Evolutionary conservation across 169 alveolate genomes (phyloP), one percentile per base, ranked within the genome.

Genomic region (Plasmodium cynomolgi): DNA sequence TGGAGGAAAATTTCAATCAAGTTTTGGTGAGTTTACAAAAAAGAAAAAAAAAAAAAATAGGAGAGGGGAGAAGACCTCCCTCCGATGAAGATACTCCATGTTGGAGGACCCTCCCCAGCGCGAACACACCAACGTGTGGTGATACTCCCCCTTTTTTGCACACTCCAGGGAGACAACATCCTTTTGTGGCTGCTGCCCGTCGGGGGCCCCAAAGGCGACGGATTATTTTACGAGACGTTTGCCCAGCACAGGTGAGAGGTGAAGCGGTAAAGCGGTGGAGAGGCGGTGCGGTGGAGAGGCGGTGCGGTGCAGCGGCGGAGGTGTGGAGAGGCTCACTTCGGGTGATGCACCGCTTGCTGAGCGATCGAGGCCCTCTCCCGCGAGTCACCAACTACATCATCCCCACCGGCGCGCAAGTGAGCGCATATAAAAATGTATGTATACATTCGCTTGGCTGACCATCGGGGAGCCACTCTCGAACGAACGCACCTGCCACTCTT

Each of bases 131-230:
- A 50, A 20, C 84, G 15, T 33, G 54, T 33, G n/a, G 58, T 15
- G 13, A 47, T 5, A 15, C 54, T 71, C 44, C 13, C 50, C 50
- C 33, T 39, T 71, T 17, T 41, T 20, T 71, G 15, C n/a, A 11
- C 29, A 44, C 56, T 31, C 23, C 58, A 84, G 92, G 92, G 92
- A 34, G 92, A 84, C n/a, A 84, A 84, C 56, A 7, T 84, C 23
- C 47, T 84, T 44, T 13, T 71, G 47, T 84, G 92, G 92, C 34
- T 84, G 47, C 31, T 84, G 34, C 92, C 92, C n/a, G 29, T 84
- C n/a, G 92, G 92, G 34, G 50, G 56, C 23, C 92, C 92, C 34
- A 84, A 84, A 72, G 92, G 92, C 33, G 72, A 84, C 44, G 92
- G 92, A 23, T 73, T 84, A 29, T 84, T 72, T 58, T 84, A 72